These are phyloP conservation scores for Chlamydomonas asymmetrica DNA, from an alignment of 139 green algal genomes.

Conservation along the genomic window DNA sequence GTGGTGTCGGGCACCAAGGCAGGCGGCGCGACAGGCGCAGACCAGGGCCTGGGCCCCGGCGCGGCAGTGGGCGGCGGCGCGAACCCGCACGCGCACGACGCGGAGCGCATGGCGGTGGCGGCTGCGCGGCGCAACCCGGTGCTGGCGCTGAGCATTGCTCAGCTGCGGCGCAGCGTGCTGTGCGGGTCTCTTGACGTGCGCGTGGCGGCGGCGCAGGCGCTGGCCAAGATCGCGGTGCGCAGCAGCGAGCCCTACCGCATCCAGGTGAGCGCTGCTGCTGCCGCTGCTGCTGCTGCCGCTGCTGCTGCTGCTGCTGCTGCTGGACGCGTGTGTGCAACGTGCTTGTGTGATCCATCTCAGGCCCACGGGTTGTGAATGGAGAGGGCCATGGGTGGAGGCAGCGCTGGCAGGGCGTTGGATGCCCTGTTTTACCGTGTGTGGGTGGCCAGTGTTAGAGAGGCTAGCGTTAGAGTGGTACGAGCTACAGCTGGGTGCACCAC, in stretches of 20 bases:
- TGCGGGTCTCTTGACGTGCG: slow-evolving; percentile 44
- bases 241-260: slow-evolving; percentile 82
- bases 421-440: too few relatives aligned
- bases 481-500: too few relatives aligned
- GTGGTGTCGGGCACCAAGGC: not conserved
- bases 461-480: too few relatives aligned
- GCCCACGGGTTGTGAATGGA: too few relatives aligned
- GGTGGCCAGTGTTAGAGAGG: too few relatives aligned
- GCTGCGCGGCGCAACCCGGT: slow-evolving; percentile 37
- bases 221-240: slow-evolving; percentile 73
- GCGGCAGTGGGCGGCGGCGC: not conserved
- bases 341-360: too few relatives aligned
- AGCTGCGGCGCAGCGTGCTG: slow-evolving; percentile 46
- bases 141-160: slow-evolving; percentile 36
- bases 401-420: too few relatives aligned
- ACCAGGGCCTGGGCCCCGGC: not conserved
- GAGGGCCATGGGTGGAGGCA: too few relatives aligned
- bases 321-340: too few relatives aligned
- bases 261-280: slow-evolving; percentile 40
- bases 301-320: too few relatives aligned
- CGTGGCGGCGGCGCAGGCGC: slow-evolving; percentile 39
- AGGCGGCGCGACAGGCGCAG: not conserved
- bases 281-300: too few relatives aligned
- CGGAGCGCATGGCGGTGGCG: slow-evolving; percentile 40
- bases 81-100: too few relatives aligned